phyloP scores from a whole-genome alignment of 257 asterid genomes.

The Nicotiana benthamiana region DNA sequence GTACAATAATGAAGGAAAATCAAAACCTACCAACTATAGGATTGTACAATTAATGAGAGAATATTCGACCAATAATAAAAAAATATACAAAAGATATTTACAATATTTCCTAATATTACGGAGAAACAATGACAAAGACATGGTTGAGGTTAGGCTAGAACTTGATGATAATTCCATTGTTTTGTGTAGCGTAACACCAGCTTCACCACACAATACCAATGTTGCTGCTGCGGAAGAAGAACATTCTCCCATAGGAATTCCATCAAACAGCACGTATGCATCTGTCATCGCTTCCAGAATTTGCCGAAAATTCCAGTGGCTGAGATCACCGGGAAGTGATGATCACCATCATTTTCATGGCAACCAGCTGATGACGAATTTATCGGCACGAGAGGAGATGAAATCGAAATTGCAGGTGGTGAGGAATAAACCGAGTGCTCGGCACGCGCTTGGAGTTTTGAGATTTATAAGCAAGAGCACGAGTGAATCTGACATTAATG shows the following conservation, averaged over 20 bases:
- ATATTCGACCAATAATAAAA: too few species aligned
- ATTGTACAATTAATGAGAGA: too few species aligned
- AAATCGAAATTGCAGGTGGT: slow-evolving; percentile 49
- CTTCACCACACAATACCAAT: not conserved
- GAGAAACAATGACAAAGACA: slow-evolving; percentile 36
- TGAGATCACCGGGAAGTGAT: slow-evolving; percentile 18
- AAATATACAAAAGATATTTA: too few species aligned
- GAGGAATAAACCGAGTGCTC: slow-evolving; percentile 66
- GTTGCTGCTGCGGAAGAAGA: not conserved
- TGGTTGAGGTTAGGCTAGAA: slow-evolving; percentile 77
- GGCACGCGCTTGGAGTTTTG: slow-evolving; percentile 68
- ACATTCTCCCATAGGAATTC: slow-evolving; percentile 13
- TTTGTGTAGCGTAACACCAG: slow-evolving; percentile 32
- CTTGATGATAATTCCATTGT: slow-evolving; percentile 47
- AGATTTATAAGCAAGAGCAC: slow-evolving; percentile 62
- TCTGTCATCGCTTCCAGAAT: slow-evolving; percentile 29
- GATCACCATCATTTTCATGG: slow-evolving; percentile 16
- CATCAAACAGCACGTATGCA: slow-evolving; percentile 42
- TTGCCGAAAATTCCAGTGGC: slow-evolving; percentile 51
- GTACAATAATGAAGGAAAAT: too few species aligned
- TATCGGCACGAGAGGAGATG: slow-evolving; percentile 55
- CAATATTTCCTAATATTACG: too few species aligned
- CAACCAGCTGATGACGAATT: slow-evolving; percentile 9
- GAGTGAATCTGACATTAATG: slow-evolving; percentile 29
- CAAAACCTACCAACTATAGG: too few species aligned